Evolutionary conservation across 2,329 filamentous ascomycete species (phyloP), one percentile per base, ranked within the genome.

Genomic region (Amesomyces nigricolor): DNA sequence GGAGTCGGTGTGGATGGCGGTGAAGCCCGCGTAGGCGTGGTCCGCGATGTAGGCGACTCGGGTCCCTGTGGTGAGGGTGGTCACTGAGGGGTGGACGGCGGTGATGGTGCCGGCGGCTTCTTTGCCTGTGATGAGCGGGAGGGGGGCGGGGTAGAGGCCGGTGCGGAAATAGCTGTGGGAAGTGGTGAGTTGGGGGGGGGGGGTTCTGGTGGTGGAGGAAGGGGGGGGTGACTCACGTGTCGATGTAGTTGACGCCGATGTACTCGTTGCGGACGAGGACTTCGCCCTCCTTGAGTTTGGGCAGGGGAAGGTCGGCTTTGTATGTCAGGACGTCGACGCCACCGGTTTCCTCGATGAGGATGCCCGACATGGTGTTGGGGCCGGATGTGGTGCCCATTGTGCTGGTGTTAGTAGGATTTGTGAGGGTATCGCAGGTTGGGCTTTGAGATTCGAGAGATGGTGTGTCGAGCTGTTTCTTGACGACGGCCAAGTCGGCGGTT

Each of bases 221-320:
- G 37, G 16, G 29, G 9, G n/a, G 48, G 44, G 44, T 38, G 37
- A 16, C 73, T 64, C 70, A 84, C 79, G 76, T 95, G 72, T 96
- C 91, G 66, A 96, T 95, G 73, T 81, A 96, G 73, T 96, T 96
- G 58, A 96, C 76, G 57, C 91, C 91, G 47, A 87, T 78, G 68
- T 81, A 88, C 61, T 86, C 82, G 71, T 95, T 95, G 72, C 86
- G 87, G 56, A 96, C 81, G 4, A 96, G 80, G 19, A 96, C 72
- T 62, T 95, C 78, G 56, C 83, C 85, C n/a, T 85, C 81, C 37
- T 81, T 75, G 2, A 80, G 81, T 48, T 77, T 73, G 0, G 90
- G 89, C 1, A 95, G 81, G 5, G 87, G 84, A 3, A 90, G 69
- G 66, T 89, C 82, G 16, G 82, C 82, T 65, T 79, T 86, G 71